Conservation (phyloP, 257 asterid genomes). For the Thymus mandschuricus region DNA sequence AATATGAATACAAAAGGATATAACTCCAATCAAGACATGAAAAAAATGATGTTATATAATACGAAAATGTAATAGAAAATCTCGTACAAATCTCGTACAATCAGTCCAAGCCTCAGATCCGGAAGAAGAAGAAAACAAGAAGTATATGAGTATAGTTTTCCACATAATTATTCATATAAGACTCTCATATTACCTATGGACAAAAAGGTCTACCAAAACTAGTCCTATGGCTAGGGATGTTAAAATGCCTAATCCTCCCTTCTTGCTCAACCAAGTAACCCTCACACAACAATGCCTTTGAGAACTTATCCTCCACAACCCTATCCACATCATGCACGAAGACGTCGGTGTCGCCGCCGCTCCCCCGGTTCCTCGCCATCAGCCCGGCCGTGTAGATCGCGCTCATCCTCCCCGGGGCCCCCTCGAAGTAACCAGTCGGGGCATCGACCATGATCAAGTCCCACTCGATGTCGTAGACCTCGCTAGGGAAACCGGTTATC, state of each 20-base stretch:
- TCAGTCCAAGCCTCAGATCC: background rate
- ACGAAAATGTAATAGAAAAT: background rate
- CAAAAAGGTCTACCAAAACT: slow-evolving; percentile 64
- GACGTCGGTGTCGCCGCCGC: slow-evolving; percentile 69
- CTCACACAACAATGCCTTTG: slow-evolving; percentile 73
- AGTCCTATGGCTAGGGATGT: slow-evolving; percentile 67
- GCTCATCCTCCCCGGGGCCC: slow-evolving; percentile 86
- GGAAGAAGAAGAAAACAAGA: slow-evolving; percentile 2
- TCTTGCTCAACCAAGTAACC: slow-evolving; percentile 67
- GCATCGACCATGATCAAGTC: slow-evolving; percentile 95
- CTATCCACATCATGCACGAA: slow-evolving; percentile 93
- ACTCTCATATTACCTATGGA: slow-evolving; percentile 42
- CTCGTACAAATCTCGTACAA: background rate
- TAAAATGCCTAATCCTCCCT: slow-evolving; percentile 80
- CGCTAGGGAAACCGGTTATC: slow-evolving; percentile 58
- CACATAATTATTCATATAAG: background rate
- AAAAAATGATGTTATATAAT: background rate
- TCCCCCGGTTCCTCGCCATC: slow-evolving; percentile 73
- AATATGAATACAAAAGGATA: background rate
- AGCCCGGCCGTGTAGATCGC: slow-evolving; percentile 85
- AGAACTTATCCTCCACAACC: slow-evolving; percentile 73
- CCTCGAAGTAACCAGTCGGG: slow-evolving; percentile 79
- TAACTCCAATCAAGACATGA: too few relatives aligned
- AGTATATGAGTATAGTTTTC: background rate
- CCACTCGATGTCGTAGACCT: slow-evolving; percentile 75